These are phyloP conservation scores for Arthrobotrys musiformis DNA, from an alignment of 2,329 filamentous ascomycete genomes.

Conservation along the genomic window DNA sequence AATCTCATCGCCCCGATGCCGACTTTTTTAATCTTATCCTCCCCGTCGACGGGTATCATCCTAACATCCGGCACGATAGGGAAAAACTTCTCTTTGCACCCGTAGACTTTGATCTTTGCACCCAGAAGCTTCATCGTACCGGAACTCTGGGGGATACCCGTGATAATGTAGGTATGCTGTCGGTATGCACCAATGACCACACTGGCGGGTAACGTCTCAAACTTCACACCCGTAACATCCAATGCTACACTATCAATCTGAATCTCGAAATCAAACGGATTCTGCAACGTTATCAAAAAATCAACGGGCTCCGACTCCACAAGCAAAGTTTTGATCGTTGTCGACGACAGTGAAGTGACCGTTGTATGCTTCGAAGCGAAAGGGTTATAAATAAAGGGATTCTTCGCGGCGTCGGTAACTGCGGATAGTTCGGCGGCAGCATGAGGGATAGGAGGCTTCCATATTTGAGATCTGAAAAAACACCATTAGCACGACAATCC, in stretches of 20 bases:
- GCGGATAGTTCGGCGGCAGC: constrained; percentile 66
- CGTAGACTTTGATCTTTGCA: constrained; percentile 80
- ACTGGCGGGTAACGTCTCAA: constrained; percentile 74
- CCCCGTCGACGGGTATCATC: constrained; percentile 75
- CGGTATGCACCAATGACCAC: constrained; percentile 82
- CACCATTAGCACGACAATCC: not conserved
- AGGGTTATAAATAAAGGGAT: constrained; percentile 95
- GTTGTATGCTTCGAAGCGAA: constrained; percentile 76
- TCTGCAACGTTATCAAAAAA: constrained; percentile 87
- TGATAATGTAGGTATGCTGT: constrained; percentile 75
- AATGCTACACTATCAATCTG: constrained; percentile 85
- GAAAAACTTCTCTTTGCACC: constrained; percentile 84
- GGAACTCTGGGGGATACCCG: constrained; percentile 73
- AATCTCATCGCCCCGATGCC: constrained; percentile 72
- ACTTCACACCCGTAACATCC: constrained; percentile 77
- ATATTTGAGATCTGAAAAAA: constrained; percentile 56
- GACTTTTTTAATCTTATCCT: constrained; percentile 79
- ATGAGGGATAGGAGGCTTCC: constrained; percentile 73
- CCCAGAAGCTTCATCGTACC: constrained; percentile 80
- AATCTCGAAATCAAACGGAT: constrained; percentile 91
- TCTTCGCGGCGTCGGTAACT: constrained; percentile 65
- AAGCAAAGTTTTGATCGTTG: constrained; percentile 69
- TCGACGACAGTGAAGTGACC: constrained; percentile 68
- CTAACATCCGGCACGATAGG: constrained; percentile 74
- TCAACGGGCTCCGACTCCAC: constrained; percentile 81